Conservation (phyloP, 495 filamentous ascomycete species). For the Articulospora tetracladia region DNA sequence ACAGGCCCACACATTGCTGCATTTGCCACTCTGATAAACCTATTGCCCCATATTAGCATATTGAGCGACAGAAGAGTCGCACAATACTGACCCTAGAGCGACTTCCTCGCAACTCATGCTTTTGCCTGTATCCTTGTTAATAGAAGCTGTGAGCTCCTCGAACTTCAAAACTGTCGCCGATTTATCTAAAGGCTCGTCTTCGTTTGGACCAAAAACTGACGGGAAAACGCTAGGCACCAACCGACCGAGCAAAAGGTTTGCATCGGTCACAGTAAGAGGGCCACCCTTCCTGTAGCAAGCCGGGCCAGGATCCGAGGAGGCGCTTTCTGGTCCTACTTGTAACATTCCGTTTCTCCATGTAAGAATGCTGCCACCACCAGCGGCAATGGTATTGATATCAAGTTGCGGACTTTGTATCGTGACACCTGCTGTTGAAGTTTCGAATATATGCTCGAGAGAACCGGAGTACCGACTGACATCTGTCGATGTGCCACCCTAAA, state of each 20-base stretch:
- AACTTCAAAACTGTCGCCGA: constrained; percentile 18
- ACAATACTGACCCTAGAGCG: too few species aligned
- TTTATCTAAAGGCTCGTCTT: constrained; percentile 25
- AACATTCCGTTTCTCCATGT: constrained; percentile 35
- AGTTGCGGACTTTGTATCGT: constrained; percentile 32
- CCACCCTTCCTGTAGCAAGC: constrained; percentile 37
- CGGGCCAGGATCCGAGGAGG: constrained; percentile 31
- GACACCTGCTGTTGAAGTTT: constrained; percentile 29
- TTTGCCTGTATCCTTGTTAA: constrained; percentile 40
- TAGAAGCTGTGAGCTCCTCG: constrained; percentile 30
- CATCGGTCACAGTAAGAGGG: constrained; percentile 37
- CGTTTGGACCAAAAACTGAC: constrained; percentile 27
- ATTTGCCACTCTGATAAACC: constrained; percentile 51
- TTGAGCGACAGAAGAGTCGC: too few species aligned
- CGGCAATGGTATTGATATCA: constrained; percentile 37
- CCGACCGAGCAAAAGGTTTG: constrained; percentile 35
- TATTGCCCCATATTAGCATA: too few species aligned
- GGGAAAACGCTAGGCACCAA: constrained; percentile 28
- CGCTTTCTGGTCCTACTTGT: constrained; percentile 34
- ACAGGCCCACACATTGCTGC: constrained; percentile 52
- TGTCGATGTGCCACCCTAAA: too few species aligned
- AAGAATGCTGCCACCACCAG: constrained; percentile 37
- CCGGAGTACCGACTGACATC: constrained; percentile 32
- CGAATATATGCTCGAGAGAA: constrained; percentile 28
- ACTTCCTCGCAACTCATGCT: constrained; percentile 32